phyloP scores from a whole-genome alignment of 148 eudicot species.

The Vaccinium corymbosum region DNA sequence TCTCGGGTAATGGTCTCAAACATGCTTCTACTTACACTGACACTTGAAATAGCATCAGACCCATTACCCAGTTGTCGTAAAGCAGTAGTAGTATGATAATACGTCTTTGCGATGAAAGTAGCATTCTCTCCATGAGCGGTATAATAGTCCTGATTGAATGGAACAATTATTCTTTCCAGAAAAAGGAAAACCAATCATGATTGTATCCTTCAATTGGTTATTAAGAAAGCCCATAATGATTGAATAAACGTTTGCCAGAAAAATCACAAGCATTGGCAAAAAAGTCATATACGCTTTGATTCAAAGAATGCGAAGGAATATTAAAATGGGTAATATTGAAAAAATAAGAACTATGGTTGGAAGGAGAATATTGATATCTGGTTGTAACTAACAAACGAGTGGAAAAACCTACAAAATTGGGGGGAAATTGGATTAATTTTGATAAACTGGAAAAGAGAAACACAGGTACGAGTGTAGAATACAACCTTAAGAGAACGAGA shows the following conservation, averaged over 20 bases:
- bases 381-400: neutral
- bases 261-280: neutral
- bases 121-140: slow-evolving; percentile 96
- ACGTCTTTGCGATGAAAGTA: slow-evolving; percentile 76
- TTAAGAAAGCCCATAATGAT: neutral
- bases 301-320: neutral
- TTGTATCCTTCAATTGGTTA: neutral
- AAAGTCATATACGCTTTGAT: neutral
- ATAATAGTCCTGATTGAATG: slow-evolving; percentile 66
- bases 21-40: slow-evolving; percentile 83
- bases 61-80: slow-evolving; percentile 83
- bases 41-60: slow-evolving; percentile 73
- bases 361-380: neutral
- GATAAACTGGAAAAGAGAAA: neutral
- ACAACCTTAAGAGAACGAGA: neutral
- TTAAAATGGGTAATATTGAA: neutral
- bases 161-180: slow-evolving; percentile 2
- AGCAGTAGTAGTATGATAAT: slow-evolving; percentile 91
- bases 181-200: neutral
- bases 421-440: neutral
- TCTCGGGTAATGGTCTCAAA: slow-evolving; percentile 86
- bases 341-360: neutral
- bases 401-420: neutral
- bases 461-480: neutral
- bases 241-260: neutral